Evolutionary conservation across 2,329 filamentous ascomycete genomes (phyloP), one percentile per base, ranked within the genome.

Genomic region (Exophiala oligosperma): DNA sequence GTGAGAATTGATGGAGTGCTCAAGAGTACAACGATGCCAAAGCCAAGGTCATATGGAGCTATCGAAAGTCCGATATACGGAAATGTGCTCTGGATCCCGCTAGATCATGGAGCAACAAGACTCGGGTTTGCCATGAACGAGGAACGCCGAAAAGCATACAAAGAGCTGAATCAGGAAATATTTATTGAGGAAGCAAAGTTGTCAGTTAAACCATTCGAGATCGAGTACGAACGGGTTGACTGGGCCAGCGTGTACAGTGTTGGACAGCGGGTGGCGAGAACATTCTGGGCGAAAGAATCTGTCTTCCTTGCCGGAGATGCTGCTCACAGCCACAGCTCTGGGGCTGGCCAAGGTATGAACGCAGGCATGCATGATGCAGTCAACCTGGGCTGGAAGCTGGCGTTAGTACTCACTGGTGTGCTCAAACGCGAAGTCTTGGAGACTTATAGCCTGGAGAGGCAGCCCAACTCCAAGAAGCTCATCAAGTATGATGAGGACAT

Each of bases 41-140:
- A 79, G 38, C 72, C 74, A 11, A 68, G 79, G 47, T 71, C 73
- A 1, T 79, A 82, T 60, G 77, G 78, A 32, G 73, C 79, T 0
- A 79, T 83, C 47, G 81, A 84, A 64, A 78, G 73, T 24, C 74
- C 74, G 0, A 79, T 77, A 0, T 80, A 83, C 62, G 81, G 81
- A 2, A 83, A 83, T 56, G 79, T 84, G 0, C 71, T 84, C 0
- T 84, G 80, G 81, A 79, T 76, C 2, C 76, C 78, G 2, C 69
- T 84, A 0, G 82, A 84, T 63, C 77, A 79, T 56, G 80, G 79
- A 2, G 77, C 75, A 0, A 82, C 79, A 0, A 74, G 81, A 4
- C 81, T 84, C 41, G 82, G 81, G 3, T 84, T 78, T 60, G 79
- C 79, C 0, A 78, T 81, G 62, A 81, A 74, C 2, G 71, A 76